Evolutionary conservation across 2,329 filamentous ascomycete genomes (phyloP).

Genomic region (Xylariales sp.): DNA sequence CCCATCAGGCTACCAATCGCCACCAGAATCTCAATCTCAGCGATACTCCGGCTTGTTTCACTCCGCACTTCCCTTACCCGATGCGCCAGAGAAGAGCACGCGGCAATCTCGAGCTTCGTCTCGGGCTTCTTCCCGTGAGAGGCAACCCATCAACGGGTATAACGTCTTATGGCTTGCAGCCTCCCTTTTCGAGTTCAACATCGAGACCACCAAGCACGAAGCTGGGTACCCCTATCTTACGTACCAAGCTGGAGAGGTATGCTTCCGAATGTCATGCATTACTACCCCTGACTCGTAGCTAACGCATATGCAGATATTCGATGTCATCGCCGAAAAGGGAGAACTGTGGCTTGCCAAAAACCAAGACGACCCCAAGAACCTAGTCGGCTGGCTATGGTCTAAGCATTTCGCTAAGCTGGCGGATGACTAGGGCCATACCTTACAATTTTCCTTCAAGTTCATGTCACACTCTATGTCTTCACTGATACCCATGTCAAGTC

Average conservation of each 20-base stretch:
- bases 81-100: slow-evolving; percentile 51
- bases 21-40: slow-evolving; percentile 27
- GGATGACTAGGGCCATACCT: slow-evolving; percentile 32
- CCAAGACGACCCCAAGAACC: slow-evolving; percentile 76
- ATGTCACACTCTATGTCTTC: no score
- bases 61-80: slow-evolving; percentile 77
- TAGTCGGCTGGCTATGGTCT: slow-evolving; percentile 97
- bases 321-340: slow-evolving; percentile 92
- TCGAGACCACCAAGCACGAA: slow-evolving; percentile 85
- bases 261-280: slow-evolving; percentile 18
- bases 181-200: slow-evolving; percentile 95
- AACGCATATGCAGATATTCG: slow-evolving; percentile 59
- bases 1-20: slow-evolving; percentile 36
- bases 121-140: slow-evolving; percentile 56
- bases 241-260: slow-evolving; percentile 86
- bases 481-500: background rate
- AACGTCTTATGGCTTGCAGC: slow-evolving; percentile 87
- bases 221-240: slow-evolving; percentile 94
- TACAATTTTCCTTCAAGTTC: background rate
- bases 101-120: slow-evolving; percentile 55
- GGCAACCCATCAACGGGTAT: slow-evolving; percentile 51
- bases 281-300: slow-evolving; percentile 7
- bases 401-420: slow-evolving; percentile 83
- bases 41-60: slow-evolving; percentile 78
- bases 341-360: slow-evolving; percentile 98